Evolutionary conservation across 2,329 filamentous ascomycete species (phyloP), one percentile per base, ranked within the genome.

Genomic region (Trichoderma gracile): DNA sequence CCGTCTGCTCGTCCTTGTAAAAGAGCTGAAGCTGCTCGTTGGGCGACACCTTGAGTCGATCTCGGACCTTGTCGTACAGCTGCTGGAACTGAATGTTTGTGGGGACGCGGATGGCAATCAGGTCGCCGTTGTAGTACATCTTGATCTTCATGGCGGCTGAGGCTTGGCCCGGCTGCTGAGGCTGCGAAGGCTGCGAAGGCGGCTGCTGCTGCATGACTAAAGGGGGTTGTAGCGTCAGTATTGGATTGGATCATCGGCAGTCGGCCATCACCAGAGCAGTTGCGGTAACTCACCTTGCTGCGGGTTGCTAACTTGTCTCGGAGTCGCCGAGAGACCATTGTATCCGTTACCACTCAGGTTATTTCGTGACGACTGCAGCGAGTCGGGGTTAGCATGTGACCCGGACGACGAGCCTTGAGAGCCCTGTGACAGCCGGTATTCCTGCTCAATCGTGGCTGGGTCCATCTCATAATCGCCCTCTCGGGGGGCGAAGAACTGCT

Each of bases 391-490:
- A 17, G 81, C 81, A 6, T 83, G 82, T 14, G 89, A 89, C 63
- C 86, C 86, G 2, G 80, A 82, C 0, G 87, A 88, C 1, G 89
- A 91, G 55, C 83, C 86, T 64, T 87, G 86, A 19, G 89, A 92
- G 52, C 83, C 86, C 65, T 83, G 84, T 8, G 92, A 95, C 25
- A 93, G 79, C 60, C 92, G 84, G 72, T 93, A 92, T 65, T 93
- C 90, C 59, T 93, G 90, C 67, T 91, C 88, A 19, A 89, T 87
- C 53, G 83, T 82, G 68, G 82, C 87, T 0, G 88, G 86, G 66
- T 97, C 93, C 47, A 97, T 93, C 77, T 98, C 94, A 73, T 95
- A 96, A 75, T 99, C 95, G 40, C 92, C 92, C 71, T 93, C 88
- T 61, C 93, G 86, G 5, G 95, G 95, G 1, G 89, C 89, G 74